These are phyloP conservation scores for Candida hungchunana DNA, from an alignment of 805 yeast species.

Conservation along the genomic window DNA sequence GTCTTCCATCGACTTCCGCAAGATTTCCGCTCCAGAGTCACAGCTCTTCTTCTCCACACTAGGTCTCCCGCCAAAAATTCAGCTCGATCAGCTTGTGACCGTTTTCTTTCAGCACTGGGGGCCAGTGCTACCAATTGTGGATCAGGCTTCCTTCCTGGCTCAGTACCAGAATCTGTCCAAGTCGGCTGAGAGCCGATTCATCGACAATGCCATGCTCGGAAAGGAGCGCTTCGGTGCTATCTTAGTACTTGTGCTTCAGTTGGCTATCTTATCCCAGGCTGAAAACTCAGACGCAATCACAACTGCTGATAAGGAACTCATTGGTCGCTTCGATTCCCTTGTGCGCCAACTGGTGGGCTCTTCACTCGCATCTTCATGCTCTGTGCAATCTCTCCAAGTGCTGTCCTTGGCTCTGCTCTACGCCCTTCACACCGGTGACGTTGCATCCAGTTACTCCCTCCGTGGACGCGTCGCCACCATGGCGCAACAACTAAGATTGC, in stretches of 20 bases:
- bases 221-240: constrained; percentile 56
- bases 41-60: constrained; percentile 39
- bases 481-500: constrained; percentile 82
- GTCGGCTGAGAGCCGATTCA: constrained; percentile 40
- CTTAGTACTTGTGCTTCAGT: constrained; percentile 40
- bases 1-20: constrained; percentile 34
- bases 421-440: constrained; percentile 69
- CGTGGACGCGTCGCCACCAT: constrained; percentile 74
- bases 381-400: constrained; percentile 66
- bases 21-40: constrained; percentile 39
- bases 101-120: constrained; percentile 79
- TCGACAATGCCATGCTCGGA: constrained; percentile 37
- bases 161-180: constrained; percentile 48
- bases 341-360: constrained; percentile 62
- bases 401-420: constrained; percentile 65
- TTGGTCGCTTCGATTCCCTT: constrained; percentile 53
- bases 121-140: constrained; percentile 61
- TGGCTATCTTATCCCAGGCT: constrained; percentile 35
- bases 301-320: constrained; percentile 20
- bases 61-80: constrained; percentile 47
- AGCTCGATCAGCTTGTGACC: constrained; percentile 64
- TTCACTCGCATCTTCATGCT: constrained; percentile 54
- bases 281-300: constrained; percentile 6
- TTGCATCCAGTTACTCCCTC: constrained; percentile 66
- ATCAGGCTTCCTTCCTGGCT: constrained; percentile 60